Base-by-base conservation (phyloP, 2,329 filamentous ascomycete genomes). In the Alternaria triticimaculans region DNA sequence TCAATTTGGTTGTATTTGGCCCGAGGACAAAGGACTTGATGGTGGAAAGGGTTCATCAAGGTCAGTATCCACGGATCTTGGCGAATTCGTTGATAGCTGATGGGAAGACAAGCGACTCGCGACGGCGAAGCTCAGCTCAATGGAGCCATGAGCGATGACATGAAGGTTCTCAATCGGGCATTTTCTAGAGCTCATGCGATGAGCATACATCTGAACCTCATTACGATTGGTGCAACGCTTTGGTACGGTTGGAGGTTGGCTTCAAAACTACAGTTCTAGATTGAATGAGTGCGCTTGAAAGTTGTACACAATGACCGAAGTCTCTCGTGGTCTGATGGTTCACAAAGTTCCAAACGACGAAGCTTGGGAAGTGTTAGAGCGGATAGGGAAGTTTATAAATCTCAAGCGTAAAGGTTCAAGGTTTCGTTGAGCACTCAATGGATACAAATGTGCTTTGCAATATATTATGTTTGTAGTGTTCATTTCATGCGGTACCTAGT, bases 171-270 rank as follows among this genome's bases (percentile, higher is more conserved):
- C 2, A 81, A 81, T 55, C 73, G 74, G 9, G 68, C 56, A 0
- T 83, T 83, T 58, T 74, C 76, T 2, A 64, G 68, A 11, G 76
- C 76, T 21, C 80, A 83, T 70, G 81, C 80, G 9, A 81, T 82
- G 78, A 78, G 75, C 11, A 82, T 83, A 28, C 81, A 82, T 74
- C 30, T 83, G 21, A 83, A 84, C 63, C 68, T 81, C 3, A 71
- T 83, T 20, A 73, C 80, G 0, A 71, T 83, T 54, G 63, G 65
- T 12, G 73, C 70, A 50, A 78, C 73, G 5, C 14, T 77, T 2
- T 76, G 64, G 60, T 75, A 76, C 57, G 76, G 57, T 6, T 55
- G 57, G 45, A 26, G n/a, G 2, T 33, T 64, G 23, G 58, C 46
- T 10, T 51, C 43, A 23, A 61, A 21, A 11, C 12, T 57, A 11